Evolutionary conservation across 2,329 filamentous ascomycete species (phyloP).

Genomic region (Fusarium incarnatum): DNA sequence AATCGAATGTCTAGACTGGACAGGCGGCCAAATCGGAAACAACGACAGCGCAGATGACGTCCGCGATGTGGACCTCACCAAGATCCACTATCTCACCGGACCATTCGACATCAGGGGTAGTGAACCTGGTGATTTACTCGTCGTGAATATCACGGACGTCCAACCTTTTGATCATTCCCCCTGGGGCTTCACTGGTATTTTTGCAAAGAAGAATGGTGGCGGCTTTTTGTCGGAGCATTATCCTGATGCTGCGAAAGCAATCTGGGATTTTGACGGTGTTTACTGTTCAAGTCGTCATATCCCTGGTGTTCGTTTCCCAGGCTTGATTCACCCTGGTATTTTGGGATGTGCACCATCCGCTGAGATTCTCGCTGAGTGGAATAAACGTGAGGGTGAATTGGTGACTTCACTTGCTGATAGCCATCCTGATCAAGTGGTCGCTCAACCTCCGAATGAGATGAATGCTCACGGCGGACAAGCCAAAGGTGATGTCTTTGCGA

Average conservation of each 20-base stretch:
- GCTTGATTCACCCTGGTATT: slow-evolving; percentile 92
- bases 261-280: slow-evolving; percentile 69
- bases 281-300: slow-evolving; percentile 88
- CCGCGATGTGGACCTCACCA: slow-evolving; percentile 83
- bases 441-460: slow-evolving; percentile 77
- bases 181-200: slow-evolving; percentile 91
- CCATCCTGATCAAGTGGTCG: slow-evolving; percentile 69
- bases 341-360: slow-evolving; percentile 87
- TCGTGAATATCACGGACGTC: slow-evolving; percentile 93
- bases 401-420: slow-evolving; percentile 75
- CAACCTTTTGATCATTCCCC: slow-evolving; percentile 87
- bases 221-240: slow-evolving; percentile 91
- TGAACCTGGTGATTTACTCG: slow-evolving; percentile 83
- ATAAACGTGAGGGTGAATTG: slow-evolving; percentile 82
- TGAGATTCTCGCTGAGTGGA: slow-evolving; percentile 84
- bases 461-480: slow-evolving; percentile 80
- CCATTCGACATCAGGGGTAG: slow-evolving; percentile 89
- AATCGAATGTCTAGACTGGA: slow-evolving; percentile 92
- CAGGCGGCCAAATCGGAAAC: slow-evolving; percentile 86
- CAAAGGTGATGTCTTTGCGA: slow-evolving; percentile 67
- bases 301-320: slow-evolving; percentile 86
- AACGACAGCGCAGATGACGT: slow-evolving; percentile 92
- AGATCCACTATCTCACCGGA: slow-evolving; percentile 87
- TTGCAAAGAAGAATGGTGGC: slow-evolving; percentile 83
- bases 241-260: slow-evolving; percentile 75